phyloP scores from a whole-genome alignment of 2,329 filamentous ascomycete genomes.

The Aplosporella prunicola region DNA sequence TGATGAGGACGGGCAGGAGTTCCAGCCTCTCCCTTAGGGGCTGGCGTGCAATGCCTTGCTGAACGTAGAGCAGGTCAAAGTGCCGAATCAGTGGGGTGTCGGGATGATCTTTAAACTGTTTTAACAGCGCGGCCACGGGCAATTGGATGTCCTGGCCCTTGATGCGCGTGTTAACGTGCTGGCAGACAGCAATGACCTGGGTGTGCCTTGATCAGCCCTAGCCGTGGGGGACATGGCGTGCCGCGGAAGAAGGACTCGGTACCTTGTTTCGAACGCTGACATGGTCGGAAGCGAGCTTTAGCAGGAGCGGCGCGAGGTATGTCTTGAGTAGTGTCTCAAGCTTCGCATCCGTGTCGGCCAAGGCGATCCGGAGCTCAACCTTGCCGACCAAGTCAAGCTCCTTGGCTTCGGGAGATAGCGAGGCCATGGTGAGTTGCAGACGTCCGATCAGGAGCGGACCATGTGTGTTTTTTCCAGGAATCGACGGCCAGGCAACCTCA shows the following conservation, averaged over 20 bases:
- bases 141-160: conserved; percentile 56
- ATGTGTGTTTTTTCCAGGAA: too few species aligned
- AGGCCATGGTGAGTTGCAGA: conserved; percentile 26
- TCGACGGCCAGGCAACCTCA: too few species aligned
- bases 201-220: too few species aligned
- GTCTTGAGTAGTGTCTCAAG: conserved; percentile 67
- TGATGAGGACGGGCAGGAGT: conserved; percentile 60
- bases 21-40: conserved; percentile 55
- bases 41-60: conserved; percentile 64
- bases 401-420: conserved; percentile 53
- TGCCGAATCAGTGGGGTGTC: conserved; percentile 67
- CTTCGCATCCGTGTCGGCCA: conserved; percentile 76
- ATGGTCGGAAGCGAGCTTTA: conserved; percentile 79
- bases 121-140: conserved; percentile 72
- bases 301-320: conserved; percentile 70
- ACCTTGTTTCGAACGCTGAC: conserved; percentile 71
- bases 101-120: conserved; percentile 74
- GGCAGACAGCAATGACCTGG: conserved; percentile 57
- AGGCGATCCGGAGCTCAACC: conserved; percentile 73
- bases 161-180: conserved; percentile 59
- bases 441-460: too few species aligned
- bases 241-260: conserved; percentile 11
- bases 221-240: not conserved
- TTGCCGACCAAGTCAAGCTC: conserved; percentile 78
- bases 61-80: conserved; percentile 81